These are phyloP conservation scores for Chytridiales sp. DNA, from an alignment of 371 early-diverging fungal species.

Conservation along the genomic window DNA sequence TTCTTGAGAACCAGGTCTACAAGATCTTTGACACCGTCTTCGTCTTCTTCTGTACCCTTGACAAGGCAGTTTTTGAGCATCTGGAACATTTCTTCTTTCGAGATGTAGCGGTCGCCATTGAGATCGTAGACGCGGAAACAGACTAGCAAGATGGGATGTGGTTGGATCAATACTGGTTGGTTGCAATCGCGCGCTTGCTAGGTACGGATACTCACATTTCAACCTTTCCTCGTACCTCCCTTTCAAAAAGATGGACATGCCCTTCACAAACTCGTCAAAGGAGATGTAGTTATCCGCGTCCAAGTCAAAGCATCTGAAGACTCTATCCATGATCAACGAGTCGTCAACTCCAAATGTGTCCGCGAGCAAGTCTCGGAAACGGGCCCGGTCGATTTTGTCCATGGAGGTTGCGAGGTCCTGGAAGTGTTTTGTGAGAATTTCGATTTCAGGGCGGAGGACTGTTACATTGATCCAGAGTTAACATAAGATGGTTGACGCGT, in stretches of 20 bases:
- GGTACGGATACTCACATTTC: conserved; percentile 34
- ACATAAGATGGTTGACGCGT: not conserved
- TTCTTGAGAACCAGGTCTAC: conserved; percentile 58
- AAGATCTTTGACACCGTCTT: conserved; percentile 60
- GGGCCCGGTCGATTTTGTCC: conserved; percentile 53
- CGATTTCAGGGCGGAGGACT: conserved; percentile 40
- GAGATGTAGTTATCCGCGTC: conserved; percentile 57
- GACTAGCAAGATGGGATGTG: conserved; percentile 28
- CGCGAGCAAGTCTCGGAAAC: conserved; percentile 54
- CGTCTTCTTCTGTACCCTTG: conserved; percentile 53
- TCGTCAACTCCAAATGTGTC: conserved; percentile 58
- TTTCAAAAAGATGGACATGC: conserved; percentile 55
- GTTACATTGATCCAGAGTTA: not conserved
- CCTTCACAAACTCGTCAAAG: conserved; percentile 50
- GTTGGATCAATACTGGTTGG: not conserved
- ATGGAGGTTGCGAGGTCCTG: conserved; percentile 23
- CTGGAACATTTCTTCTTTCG: conserved; percentile 62
- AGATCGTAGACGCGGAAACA: conserved; percentile 61
- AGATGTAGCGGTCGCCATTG: conserved; percentile 58
- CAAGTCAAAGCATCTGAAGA: conserved; percentile 52
- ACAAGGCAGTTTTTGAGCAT: conserved; percentile 57
- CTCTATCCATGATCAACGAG: conserved; percentile 58
- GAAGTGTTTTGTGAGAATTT: conserved; percentile 31
- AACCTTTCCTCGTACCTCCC: conserved; percentile 48
- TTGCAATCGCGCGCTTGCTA: not conserved